A percentile compares a stretch with the other conserved stretches of the same genome.
These are phyloP conservation scores for Skeletonema potamos DNA, from an alignment of 108 stramenopile genomes.

Conservation along the genomic window DNA sequence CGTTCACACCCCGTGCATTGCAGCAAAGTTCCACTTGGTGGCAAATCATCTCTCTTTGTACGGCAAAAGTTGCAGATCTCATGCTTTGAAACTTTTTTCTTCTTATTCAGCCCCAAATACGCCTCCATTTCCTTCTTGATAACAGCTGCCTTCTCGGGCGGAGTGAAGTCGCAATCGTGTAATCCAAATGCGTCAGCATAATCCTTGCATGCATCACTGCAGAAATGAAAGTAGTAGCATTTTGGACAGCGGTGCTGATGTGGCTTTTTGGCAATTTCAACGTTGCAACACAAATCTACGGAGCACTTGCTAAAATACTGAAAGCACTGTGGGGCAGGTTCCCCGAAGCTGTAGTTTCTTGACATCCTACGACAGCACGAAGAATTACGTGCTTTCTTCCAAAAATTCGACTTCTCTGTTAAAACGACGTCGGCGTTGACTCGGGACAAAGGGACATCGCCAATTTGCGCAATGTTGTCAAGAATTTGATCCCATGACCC, in stretches of 20 bases:
- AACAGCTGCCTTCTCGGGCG: conserved; percentile 22
- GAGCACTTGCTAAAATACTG: conserved; percentile 48
- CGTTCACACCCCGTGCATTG: too few relatives aligned
- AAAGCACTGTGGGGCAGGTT: conserved; percentile 37
- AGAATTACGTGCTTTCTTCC: too few relatives aligned
- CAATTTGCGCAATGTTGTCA: not conserved
- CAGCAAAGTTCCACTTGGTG: too few relatives aligned
- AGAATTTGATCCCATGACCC: conserved; percentile 42
- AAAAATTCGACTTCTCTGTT: too few relatives aligned
- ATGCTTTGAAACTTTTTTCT: too few relatives aligned
- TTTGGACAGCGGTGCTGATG: conserved; percentile 44
- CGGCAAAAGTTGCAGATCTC: too few relatives aligned
- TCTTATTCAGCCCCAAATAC: conserved; percentile 12
- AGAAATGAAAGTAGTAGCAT: conserved; percentile 55
- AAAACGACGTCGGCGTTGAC: too few relatives aligned
- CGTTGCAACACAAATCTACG: conserved; percentile 24
- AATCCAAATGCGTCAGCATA: conserved; percentile 30
- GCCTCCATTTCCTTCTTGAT: conserved; percentile 33
- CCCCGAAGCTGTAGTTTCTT: too few relatives aligned
- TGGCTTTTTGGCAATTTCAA: conserved; percentile 38
- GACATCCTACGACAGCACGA: too few relatives aligned
- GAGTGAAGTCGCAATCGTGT: conserved; percentile 32
- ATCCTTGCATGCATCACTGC: conserved; percentile 37
- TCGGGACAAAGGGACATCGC: too few relatives aligned
- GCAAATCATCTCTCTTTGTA: too few relatives aligned